Base-by-base conservation (phyloP, 2,329 filamentous ascomycete genomes). In the Hirsutella rhossiliensis region DNA sequence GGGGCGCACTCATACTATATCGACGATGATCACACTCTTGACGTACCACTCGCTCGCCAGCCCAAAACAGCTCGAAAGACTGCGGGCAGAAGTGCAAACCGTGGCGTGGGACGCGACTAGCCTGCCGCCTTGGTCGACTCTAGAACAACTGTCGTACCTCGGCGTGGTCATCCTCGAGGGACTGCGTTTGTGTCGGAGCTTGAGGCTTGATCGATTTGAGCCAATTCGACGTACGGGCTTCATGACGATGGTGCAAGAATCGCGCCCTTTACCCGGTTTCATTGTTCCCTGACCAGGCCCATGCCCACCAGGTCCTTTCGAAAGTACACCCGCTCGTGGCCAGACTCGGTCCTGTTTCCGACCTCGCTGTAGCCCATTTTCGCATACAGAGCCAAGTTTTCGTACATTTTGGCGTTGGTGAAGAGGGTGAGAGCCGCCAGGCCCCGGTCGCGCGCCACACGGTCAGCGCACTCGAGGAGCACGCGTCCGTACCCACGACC, bases 1-100 rank as follows among this genome's bases (percentile, higher is more conserved):
- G 9, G 66, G 58, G 2, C 65, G 64, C 7, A 62, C 59, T 0
- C 62, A 67, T 43, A 67, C 56, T 3, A 54, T 50, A n/a, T 46
- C 40, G 49, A 53, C 38, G 48, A 48, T 56, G 1, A 43, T 64
- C 13, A 46, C 52, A 2, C 52, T 62, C 38, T 55, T 61, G 40
- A 62, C 59, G 0, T 65, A 56, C 37, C 51, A 61, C 45, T 49
- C 64, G 1, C 53, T 64, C n/a, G 50, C 47, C 19, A 52, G 62
- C 28, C 62, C 61, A 2, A 42, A 49, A 17, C 45, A 54, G 4
- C 50, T 60, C 8, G 43, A 44, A 5, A 57, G 45, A 31, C 47
- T 63, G 31, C 50, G 38, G 8, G 40, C 48, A 8, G 62, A 64
- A 44, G 45, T 64, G 17, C 36, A 45, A 2, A 41, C 47, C 5